These are phyloP conservation scores for Lactarius deliciosus DNA, from an alignment of 768 basidiomycete genomes.

Conservation along the genomic window DNA sequence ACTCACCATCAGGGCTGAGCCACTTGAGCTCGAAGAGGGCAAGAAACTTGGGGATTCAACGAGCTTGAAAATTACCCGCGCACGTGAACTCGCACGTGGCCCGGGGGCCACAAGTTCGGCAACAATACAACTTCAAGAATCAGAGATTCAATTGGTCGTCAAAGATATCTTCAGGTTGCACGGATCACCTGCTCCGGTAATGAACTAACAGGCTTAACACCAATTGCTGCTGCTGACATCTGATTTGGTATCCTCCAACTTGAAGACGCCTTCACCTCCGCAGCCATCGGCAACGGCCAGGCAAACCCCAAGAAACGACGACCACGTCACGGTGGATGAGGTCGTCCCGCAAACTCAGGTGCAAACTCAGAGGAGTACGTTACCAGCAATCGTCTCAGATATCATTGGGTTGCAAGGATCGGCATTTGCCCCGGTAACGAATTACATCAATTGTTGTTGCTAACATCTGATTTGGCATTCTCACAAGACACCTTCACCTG, in stretches of 20 bases:
- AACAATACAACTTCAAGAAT: not conserved
- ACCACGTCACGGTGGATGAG: too few relatives aligned
- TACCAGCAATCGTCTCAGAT: too few relatives aligned
- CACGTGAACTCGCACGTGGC: constrained; percentile 45
- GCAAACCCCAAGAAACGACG: too few relatives aligned
- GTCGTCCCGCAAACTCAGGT: too few relatives aligned
- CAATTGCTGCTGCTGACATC: not conserved
- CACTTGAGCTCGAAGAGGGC: constrained; percentile 55
- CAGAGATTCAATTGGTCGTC: not conserved
- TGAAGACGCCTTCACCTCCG: too few relatives aligned
- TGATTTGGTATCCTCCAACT: not conserved
- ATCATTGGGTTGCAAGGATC: too few relatives aligned
- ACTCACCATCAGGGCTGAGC: constrained; percentile 50
- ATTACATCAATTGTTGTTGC: too few relatives aligned
- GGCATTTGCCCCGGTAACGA: too few relatives aligned
- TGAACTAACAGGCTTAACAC: not conserved
- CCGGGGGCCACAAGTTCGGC: not conserved
- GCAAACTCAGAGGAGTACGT: too few relatives aligned
- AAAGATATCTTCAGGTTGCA: not conserved
- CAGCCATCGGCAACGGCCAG: too few relatives aligned
- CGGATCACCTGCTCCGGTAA: not conserved
- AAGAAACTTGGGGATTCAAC: constrained; percentile 50
- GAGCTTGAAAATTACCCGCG: constrained; percentile 48
- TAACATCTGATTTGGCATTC: too few relatives aligned
- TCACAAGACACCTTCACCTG: too few relatives aligned